Evolutionary conservation across 371 early-diverging fungal species (phyloP).

Genomic region (Apophysomyces ossiformis): DNA sequence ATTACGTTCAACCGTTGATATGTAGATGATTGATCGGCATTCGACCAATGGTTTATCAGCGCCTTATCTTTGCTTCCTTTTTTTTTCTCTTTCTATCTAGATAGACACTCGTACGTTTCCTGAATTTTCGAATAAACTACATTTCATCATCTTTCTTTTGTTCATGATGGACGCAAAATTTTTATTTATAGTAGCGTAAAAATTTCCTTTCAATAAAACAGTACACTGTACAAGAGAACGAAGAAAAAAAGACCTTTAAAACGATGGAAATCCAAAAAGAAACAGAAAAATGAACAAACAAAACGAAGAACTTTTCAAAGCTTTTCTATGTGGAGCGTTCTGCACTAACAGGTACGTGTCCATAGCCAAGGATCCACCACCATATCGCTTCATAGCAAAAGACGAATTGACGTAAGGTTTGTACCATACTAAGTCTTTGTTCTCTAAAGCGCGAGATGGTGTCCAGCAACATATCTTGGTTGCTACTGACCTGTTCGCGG

Average conservation of each 20-base stretch:
- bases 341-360: conserved; percentile 8
- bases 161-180: too few species aligned
- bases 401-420: conserved; percentile 86
- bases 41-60: too few species aligned
- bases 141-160: too few species aligned
- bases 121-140: too few species aligned
- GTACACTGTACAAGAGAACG: neutral
- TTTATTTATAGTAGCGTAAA: too few species aligned
- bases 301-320: neutral
- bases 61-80: too few species aligned
- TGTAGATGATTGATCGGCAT: too few species aligned
- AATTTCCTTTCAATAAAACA: too few species aligned
- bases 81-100: too few species aligned
- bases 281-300: neutral
- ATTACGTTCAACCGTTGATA: too few species aligned
- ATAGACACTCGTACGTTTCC: too few species aligned
- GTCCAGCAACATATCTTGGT: conserved; percentile 62
- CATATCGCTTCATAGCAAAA: conserved; percentile 90
- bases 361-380: conserved; percentile 55
- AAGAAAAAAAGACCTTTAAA: neutral
- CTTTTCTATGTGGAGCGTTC: neutral
- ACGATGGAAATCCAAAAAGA: neutral
- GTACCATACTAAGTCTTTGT: conserved; percentile 87
- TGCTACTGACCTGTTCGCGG: conserved; percentile 1
- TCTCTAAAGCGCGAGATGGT: conserved; percentile 75